Conservation (phyloP, 2,329 filamentous ascomycete genomes). For the Ophiostoma sp. region DNA sequence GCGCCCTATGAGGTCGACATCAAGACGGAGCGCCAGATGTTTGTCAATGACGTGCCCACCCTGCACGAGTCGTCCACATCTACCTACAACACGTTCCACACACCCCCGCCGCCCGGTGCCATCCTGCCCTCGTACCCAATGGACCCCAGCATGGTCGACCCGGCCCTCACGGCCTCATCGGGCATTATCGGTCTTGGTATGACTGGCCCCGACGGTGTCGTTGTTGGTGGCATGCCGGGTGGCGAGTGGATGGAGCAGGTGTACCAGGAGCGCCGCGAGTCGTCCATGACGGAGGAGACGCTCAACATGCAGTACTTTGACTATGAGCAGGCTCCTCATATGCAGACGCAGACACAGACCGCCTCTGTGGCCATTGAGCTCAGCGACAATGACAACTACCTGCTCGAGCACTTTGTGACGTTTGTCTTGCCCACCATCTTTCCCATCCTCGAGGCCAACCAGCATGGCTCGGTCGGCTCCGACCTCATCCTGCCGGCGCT, state of each 20-base stretch:
- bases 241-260: slow-evolving; percentile 69
- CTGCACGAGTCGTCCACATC: slow-evolving; percentile 81
- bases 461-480: slow-evolving; percentile 73
- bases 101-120: slow-evolving; percentile 65
- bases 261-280: slow-evolving; percentile 60
- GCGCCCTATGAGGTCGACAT: slow-evolving; percentile 80
- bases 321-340: slow-evolving; percentile 52
- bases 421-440: slow-evolving; percentile 85
- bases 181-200: slow-evolving; percentile 19
- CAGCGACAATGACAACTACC: slow-evolving; percentile 77
- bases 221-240: slow-evolving; percentile 5
- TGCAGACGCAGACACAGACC: slow-evolving; percentile 43
- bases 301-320: slow-evolving; percentile 78
- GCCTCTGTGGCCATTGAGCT: slow-evolving; percentile 62
- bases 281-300: slow-evolving; percentile 58
- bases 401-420: slow-evolving; percentile 87
- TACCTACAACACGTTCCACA: slow-evolving; percentile 86
- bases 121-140: slow-evolving; percentile 56
- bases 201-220: slow-evolving; percentile 1
- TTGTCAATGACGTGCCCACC: slow-evolving; percentile 82
- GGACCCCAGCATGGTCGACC: slow-evolving; percentile 19
- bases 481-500: slow-evolving; percentile 83
- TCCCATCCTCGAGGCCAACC: slow-evolving; percentile 84
- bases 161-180: not conserved
- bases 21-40: slow-evolving; percentile 92